phyloP scores from a whole-genome alignment of 768 basidiomycete genomes.

The Mycena floridula region DNA sequence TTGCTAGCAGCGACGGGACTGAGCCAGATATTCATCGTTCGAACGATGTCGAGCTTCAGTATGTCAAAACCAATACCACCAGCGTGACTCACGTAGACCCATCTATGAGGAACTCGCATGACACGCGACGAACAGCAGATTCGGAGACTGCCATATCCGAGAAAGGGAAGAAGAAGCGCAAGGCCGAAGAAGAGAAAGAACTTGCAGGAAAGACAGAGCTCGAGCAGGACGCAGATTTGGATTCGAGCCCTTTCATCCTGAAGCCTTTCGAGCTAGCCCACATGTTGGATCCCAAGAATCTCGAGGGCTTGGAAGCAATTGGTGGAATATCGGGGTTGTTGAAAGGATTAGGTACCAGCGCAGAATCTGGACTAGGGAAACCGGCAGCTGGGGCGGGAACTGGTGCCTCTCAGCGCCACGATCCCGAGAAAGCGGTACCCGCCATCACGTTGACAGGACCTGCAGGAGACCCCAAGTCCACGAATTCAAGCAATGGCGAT shows the following conservation, averaged over 20 bases:
- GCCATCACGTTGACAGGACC: constrained; percentile 36
- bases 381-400: constrained; percentile 16
- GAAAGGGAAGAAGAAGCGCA: constrained; percentile 12
- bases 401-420: constrained; percentile 18
- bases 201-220: constrained; percentile 19
- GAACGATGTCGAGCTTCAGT: constrained; percentile 24
- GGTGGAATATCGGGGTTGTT: constrained; percentile 70
- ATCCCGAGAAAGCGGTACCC: constrained; percentile 18
- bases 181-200: constrained; percentile 14
- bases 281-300: constrained; percentile 84
- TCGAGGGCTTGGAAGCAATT: constrained; percentile 56
- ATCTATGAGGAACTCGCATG: constrained; percentile 23
- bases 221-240: constrained; percentile 34
- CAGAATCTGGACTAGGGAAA: constrained; percentile 37
- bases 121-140: constrained; percentile 9
- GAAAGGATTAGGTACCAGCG: constrained; percentile 66
- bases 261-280: constrained; percentile 74
- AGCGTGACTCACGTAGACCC: constrained; percentile 21
- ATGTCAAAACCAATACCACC: constrained; percentile 26
- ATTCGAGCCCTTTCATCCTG: constrained; percentile 69
- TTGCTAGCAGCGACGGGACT: constrained; percentile 43
- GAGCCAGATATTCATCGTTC: constrained; percentile 38
- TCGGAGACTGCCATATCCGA: constrained; percentile 5
- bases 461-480: constrained; percentile 16
- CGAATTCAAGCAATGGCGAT: constrained; percentile 2